Evolutionary conservation across 2,329 filamentous ascomycete genomes (phyloP), one percentile per base, ranked within the genome.

Genomic region (Tolypocladium endophyticum): DNA sequence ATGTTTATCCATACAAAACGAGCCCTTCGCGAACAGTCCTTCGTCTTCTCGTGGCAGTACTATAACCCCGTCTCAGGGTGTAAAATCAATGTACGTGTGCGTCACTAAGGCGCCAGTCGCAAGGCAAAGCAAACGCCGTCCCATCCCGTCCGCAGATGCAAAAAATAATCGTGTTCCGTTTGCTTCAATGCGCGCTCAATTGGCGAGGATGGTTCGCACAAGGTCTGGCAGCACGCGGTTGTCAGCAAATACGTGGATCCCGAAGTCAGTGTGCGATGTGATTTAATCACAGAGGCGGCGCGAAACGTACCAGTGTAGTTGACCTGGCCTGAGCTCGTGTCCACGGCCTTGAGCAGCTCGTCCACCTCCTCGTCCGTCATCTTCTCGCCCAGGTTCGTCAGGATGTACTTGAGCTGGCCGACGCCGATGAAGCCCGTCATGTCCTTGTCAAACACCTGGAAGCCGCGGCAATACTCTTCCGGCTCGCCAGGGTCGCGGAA

Each of bases 381-480:
- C 83, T 97, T 97, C 87, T 99, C 94, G 70, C 94, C 94, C 69
- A 99, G 79, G 74, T 97, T 97, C 60, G 94, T 99, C 71, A 99
- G 79, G 73, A 99, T 93, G 79, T 99, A 99, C 78, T 96, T 90
- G 75, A 99, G 84, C 79, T 99, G 94, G 61, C 94, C 94, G 65
- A 97, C 93, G 60, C 93, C 94, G 73, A 99, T 97, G 76, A 92
- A 97, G 58, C 94, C 94, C 62, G 92, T 96, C 86, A 96, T 89
- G 74, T 99, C 94, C 79, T 99, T 99, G 79, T 99, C 94, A 70
- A 99, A 99, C 58, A 99, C 94, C 77, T 99, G 94, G 81, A 99
- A 99, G 59, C 94, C 94, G 63, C 93, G 90, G 77, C 93, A 96
- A 79, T 99, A 99, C 76, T 97, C 93, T 72, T 97, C 93, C 47